Evolutionary conservation across 2,329 filamentous ascomycete genomes (phyloP).

Genomic region (Lecanoromycetidae sp.): DNA sequence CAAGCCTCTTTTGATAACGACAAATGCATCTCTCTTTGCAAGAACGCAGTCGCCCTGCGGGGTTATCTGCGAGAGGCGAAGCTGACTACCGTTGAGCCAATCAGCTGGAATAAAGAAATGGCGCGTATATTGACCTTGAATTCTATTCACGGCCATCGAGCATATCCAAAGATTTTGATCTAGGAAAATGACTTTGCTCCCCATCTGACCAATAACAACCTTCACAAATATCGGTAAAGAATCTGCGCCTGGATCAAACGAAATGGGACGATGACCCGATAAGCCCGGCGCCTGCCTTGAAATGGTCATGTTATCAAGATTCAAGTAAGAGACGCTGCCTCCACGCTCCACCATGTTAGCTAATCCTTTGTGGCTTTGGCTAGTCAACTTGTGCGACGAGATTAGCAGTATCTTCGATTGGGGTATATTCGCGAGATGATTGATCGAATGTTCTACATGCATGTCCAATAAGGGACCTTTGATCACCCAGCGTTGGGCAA

Average conservation of each 20-base stretch:
- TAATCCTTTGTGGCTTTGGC: neutral
- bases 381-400: neutral
- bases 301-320: neutral
- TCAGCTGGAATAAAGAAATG: constrained; percentile 15
- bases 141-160: neutral
- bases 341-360: neutral
- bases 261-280: neutral
- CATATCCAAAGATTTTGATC: constrained; percentile 12
- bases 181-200: constrained; percentile 6
- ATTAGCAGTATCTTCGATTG: neutral
- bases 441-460: neutral
- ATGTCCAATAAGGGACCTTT: neutral
- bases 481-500: neutral
- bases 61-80: constrained; percentile 6
- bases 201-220: neutral
- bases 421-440: neutral
- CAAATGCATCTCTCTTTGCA: constrained; percentile 12
- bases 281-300: neutral
- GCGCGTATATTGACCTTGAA: neutral
- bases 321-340: neutral
- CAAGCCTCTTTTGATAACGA: constrained; percentile 15
- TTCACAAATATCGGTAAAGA: neutral
- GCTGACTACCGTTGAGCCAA: constrained; percentile 11
- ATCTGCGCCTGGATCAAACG: neutral
- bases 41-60: constrained; percentile 11